Evolutionary conservation across 345 rosid genomes (phyloP), one percentile per base, ranked within the genome.

Genomic region (Hirschfeldia incana): DNA sequence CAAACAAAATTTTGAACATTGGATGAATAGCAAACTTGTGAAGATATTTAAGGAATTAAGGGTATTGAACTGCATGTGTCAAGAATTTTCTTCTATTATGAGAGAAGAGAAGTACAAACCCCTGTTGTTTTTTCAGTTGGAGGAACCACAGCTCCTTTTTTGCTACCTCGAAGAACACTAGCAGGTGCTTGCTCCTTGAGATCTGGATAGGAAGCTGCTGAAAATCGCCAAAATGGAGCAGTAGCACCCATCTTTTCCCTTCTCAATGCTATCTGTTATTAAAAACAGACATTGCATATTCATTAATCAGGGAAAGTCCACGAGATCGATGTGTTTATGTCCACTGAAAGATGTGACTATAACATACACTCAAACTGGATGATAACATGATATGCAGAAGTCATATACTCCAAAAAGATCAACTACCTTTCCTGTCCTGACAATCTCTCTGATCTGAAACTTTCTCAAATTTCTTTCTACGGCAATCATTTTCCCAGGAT

Each of bases 221-320:
- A 94, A 82, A 94, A 94, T 74, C 95, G 86, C 97, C 98, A 94
- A 82, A 94, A 94, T 51, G 97, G 97, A 77, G 98, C 98, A 78
- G 88, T 81, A 59, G 87, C 97, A 9, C 97, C 98, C 92, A 91
- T 75, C 81, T 85, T 92, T 85, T 90, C 98, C 82, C 98, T 87
- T 87, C 92, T 89, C 85, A 94, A 65, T 27, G 98, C 97, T 86
- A 92, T 92, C 98, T 94, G 80, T 59, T 72, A 39, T 30, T 44
- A 57, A 63, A 69, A 82, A 72, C 1, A 46, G 51, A 55, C 62
- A 58, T 57, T 11, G 16, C 60, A 36, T 13, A 72, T 72, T 53
- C 61, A 68, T 39, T 26, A 11, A 67, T 61, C n/a, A 42, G 60
- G 57, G 36, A 37, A 69, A 64, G 46, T 51, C 73, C 32, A 57